Evolutionary conservation across 2,329 filamentous ascomycete genomes (phyloP).

Genomic region (Trichoderma gracile): DNA sequence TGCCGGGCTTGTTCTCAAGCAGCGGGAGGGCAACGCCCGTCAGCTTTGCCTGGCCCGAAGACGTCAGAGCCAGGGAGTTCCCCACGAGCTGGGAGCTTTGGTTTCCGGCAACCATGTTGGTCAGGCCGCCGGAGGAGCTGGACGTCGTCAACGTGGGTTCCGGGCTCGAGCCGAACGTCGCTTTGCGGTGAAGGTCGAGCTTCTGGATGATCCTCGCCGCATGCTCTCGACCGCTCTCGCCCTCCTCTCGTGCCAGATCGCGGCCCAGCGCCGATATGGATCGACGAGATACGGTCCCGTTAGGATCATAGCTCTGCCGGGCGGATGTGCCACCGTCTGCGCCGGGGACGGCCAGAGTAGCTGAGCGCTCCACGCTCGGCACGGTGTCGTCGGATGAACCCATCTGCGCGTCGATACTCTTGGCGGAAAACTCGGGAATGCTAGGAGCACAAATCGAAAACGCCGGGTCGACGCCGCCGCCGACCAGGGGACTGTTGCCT

Average conservation of each 20-base stretch:
- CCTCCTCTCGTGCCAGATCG: slow-evolving; percentile 62
- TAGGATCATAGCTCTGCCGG: slow-evolving; percentile 73
- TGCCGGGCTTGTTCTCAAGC: slow-evolving; percentile 55
- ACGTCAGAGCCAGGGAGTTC: slow-evolving; percentile 41
- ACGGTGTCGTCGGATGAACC: slow-evolving; percentile 52
- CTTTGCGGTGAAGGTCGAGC: slow-evolving; percentile 83
- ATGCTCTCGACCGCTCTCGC: slow-evolving; percentile 76
- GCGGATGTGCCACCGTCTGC: slow-evolving; percentile 54
- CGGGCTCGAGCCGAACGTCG: slow-evolving; percentile 55
- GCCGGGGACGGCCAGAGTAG: slow-evolving; percentile 64
- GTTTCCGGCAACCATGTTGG: slow-evolving; percentile 81
- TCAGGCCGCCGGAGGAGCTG: slow-evolving; percentile 65
- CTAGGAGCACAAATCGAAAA: slow-evolving; percentile 90
- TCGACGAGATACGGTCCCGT: slow-evolving; percentile 50
- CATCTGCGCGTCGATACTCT: slow-evolving; percentile 66
- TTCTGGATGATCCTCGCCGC: slow-evolving; percentile 89
- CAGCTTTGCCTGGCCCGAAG: slow-evolving; percentile 35
- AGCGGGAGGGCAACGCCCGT: slow-evolving; percentile 39
- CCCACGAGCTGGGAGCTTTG: slow-evolving; percentile 56
- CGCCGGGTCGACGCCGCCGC: slow-evolving; percentile 66
- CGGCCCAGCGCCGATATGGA: slow-evolving; percentile 56
- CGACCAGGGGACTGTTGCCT: slow-evolving; percentile 48
- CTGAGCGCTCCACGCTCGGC: slow-evolving; percentile 62
- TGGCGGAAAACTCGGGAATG: slow-evolving; percentile 87
- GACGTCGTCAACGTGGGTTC: slow-evolving; percentile 43